Base-by-base conservation (phyloP, 2,329 filamentous ascomycete genomes). In the Helicocarpus griseus region DNA sequence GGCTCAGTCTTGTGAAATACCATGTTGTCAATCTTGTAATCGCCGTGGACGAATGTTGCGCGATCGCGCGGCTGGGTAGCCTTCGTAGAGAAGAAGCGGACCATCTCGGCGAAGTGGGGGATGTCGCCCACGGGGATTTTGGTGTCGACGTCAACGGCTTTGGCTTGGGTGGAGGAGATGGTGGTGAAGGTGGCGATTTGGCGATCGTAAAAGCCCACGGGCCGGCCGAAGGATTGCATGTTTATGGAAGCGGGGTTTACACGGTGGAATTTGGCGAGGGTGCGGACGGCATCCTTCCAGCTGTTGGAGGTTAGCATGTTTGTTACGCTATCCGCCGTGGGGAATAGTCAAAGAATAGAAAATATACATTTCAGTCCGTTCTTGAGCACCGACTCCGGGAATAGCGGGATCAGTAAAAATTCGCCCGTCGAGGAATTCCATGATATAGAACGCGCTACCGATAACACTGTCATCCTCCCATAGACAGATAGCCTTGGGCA, bases 381-480 rank as follows among this genome's bases (percentile, higher is more conserved):
- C 85, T 38, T 76, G 75, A 0, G 85, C 69, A 24, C 77, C 77
- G 11, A 89, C 80, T 11, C 75, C 85, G 2, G 89, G 90, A 65
- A 97, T 83, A 29, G 84, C 75, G 40, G 89, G 85, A 69, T 97
- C 89, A 63, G 91, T 87, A 64, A 97, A 88, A 71, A 96, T 95
- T 63, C 93, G 84, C 19, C 93, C 93, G 64, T 95, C 86, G 55
- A 97, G 77, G 67, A 93, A 97, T 67, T 89, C 84, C 93, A 98
- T 97, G 64, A 97, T 84, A 73, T 98, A 97, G 69, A 97, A 98
- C 5, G 89, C 81, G 6, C 90, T 97, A 51, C 90, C 93, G 56
- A 97, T 77, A 35, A 97, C 77, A 52, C 70, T 72, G 38, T 77
- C 73, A 70, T 97, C 90, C 68, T 94, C 86, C 71, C 93, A 98